Evolutionary conservation across 1,284 basidiomycete species (phyloP).

Genomic region (Cutaneotrichosporon sp.): DNA sequence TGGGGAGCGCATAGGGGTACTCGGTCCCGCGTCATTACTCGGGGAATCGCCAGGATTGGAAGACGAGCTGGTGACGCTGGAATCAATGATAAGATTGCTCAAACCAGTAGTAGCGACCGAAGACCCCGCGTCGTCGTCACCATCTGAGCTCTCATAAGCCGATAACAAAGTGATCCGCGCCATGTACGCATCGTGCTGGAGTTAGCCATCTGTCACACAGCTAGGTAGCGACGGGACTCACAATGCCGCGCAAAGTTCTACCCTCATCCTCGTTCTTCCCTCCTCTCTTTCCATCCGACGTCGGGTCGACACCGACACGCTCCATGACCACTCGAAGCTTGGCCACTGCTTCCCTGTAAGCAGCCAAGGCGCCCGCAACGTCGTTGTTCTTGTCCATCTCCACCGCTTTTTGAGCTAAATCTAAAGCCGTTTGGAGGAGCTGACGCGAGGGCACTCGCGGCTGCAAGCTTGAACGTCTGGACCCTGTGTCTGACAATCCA

Average conservation of each 20-base stretch:
- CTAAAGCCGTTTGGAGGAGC: constrained; percentile 45
- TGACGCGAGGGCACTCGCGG: constrained; percentile 42
- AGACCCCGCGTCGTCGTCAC: neutral
- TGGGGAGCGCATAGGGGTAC: constrained; percentile 8
- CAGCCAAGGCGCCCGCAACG: constrained; percentile 42
- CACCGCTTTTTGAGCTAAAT: constrained; percentile 48
- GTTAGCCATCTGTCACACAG: neutral
- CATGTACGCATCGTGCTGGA: constrained; percentile 47
- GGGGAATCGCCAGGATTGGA: constrained; percentile 1
- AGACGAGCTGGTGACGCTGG: neutral
- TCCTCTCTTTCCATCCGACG: constrained; percentile 11
- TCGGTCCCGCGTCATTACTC: constrained; percentile 7
- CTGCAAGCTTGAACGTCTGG: constrained; percentile 13
- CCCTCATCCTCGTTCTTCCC: constrained; percentile 45
- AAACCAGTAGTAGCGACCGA: neutral
- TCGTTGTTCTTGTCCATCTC: constrained; percentile 48
- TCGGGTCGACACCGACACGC: constrained; percentile 39
- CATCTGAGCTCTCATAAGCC: constrained; percentile 26
- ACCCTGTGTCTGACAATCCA: constrained; percentile 10
- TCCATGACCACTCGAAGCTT: constrained; percentile 47
- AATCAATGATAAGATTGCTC: constrained; percentile 2
- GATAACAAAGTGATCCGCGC: constrained; percentile 41
- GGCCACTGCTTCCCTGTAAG: constrained; percentile 45
- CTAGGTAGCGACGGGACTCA: constrained; percentile 22
- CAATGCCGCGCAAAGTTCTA: constrained; percentile 45